Evolutionary conservation across 768 basidiomycete genomes (phyloP), one percentile per base, ranked within the genome.

Genomic region (Boletus insuetus): DNA sequence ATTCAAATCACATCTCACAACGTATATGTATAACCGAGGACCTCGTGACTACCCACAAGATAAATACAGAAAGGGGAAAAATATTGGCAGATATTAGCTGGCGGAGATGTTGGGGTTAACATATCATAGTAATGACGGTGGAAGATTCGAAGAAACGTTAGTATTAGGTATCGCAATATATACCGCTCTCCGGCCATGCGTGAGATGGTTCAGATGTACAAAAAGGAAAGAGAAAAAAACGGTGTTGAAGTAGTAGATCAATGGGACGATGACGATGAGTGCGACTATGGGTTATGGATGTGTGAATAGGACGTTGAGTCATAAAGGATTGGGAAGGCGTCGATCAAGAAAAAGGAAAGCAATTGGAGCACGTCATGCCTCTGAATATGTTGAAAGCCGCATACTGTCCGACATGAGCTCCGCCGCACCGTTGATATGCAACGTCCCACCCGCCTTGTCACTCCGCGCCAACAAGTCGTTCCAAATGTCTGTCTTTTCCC

Each of bases 401-500:
- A 78, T 46, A 26, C 54, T 70, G 54, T 80, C 79, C 51, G 79
- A 79, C 62, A 79, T 63, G 49, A 82, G 69, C 19, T 72, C 75
- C 6, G 29, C 55, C 20, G 53, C 45, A 9, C 75, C 74, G 11
- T 61, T 53, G 7, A 90, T 64, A 60, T 83, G 86, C 51, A 91
- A 65, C 49, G 89, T 91, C 42, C 89, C 89, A 1, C 89, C 89
- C 1, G 89, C 89, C 48, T 71, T 69, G 40, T 78, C 85, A 62
- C 88, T 89, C 60, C 79, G 76, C 65, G 81, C 78, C 56, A 90
- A 69, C 51, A 91, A 62, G 56, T 84, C 84, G 52, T 87, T 79
- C 88, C 87, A 91, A 62, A 80, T 81, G 13, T 79, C 81, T 8
- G 79, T 78, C 74, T 91, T 91, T 72, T 91, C 87, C 62, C 80